Base-by-base conservation (phyloP, 129 eudicot species). In the Apium graveolens region DNA sequence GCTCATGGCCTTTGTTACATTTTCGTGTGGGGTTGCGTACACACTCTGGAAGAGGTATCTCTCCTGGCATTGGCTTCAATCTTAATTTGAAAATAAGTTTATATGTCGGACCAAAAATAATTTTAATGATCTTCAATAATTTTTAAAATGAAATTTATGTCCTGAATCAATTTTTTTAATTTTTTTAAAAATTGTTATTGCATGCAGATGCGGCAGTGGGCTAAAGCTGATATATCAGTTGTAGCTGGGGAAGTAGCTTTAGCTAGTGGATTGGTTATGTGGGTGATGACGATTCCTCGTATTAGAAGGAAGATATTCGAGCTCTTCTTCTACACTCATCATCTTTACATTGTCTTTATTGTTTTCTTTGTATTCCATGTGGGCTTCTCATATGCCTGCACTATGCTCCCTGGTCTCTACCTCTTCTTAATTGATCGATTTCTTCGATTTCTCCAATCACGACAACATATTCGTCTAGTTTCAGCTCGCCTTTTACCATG, bases 391-490 rank as follows among this genome's bases (percentile, higher is more conserved):
- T 86, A 78, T 62, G 78, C 84, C 44, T 86, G 75, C 83, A 80
- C 81, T 75, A 89, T 86, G 89, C 90, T 89, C 31, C 93, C 90
- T 29, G 90, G 93, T 8, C 84, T 89, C 74, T 89, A 84, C 55
- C 93, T 89, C 80, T 89, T 89, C 81, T 11, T 89, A 31, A 78
- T 89, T 37, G 90, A 89, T 48, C 93, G 93, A 2, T 89, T 77
- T 79, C 38, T 89, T 44, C 78, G 93, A 66, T 89, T 89, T 83
- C 79, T 89, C 13, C 90, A 89, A 79, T 89, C 93, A 11, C 79
- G 85, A 14, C 84, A 76, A 43, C 74, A 83, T 17, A 88, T 86
- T 69, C 80, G 86, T 4, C 43, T 89, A 5, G 63, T 89, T 16
- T 89, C 90, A 21, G 89, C 87, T 16, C 87, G 93, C 3, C 69